phyloP scores from a whole-genome alignment of 495 filamentous ascomycete genomes.

The Trichoderma asperelloides region DNA sequence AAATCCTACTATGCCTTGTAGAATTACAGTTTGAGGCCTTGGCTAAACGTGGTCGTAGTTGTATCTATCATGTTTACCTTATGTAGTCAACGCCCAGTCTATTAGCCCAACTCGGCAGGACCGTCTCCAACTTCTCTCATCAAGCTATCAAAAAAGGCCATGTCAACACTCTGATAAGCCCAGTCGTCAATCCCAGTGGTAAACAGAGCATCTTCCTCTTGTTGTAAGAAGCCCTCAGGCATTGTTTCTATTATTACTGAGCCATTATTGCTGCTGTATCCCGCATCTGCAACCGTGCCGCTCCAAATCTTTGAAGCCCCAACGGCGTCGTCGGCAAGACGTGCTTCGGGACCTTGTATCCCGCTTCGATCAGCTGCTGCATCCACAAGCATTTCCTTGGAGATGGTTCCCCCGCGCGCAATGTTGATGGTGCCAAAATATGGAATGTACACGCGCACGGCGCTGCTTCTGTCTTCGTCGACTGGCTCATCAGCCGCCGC shows the following conservation, averaged over 20 bases:
- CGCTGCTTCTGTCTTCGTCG: slow-evolving; percentile 13
- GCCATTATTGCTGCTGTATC: neutral
- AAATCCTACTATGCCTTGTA: too few species aligned
- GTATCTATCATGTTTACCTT: too few species aligned
- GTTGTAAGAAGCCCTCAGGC: neutral
- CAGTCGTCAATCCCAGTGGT: slow-evolving; percentile 22
- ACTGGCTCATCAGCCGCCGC: slow-evolving; percentile 17
- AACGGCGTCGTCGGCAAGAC: slow-evolving; percentile 3
- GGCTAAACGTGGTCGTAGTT: too few species aligned
- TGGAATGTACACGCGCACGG: slow-evolving; percentile 23
- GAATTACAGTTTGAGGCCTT: too few species aligned
- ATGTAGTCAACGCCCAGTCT: too few species aligned
- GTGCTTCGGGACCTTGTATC: slow-evolving; percentile 12
- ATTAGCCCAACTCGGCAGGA: too few species aligned
- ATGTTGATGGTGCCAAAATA: slow-evolving; percentile 26
- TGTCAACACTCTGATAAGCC: slow-evolving; percentile 30
- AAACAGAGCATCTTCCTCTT: slow-evolving; percentile 13
- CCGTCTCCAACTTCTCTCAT: slow-evolving; percentile 13
- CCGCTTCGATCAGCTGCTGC: slow-evolving; percentile 16
- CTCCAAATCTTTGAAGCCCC: neutral
- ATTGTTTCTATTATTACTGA: too few species aligned
- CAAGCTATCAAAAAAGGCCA: slow-evolving; percentile 30
- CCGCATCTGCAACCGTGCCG: neutral
- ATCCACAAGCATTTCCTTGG: slow-evolving; percentile 10
- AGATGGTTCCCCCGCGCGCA: slow-evolving; percentile 10